These are phyloP conservation scores for Punica granatum DNA, from an alignment of 345 rosid genomes.

Conservation along the genomic window DNA sequence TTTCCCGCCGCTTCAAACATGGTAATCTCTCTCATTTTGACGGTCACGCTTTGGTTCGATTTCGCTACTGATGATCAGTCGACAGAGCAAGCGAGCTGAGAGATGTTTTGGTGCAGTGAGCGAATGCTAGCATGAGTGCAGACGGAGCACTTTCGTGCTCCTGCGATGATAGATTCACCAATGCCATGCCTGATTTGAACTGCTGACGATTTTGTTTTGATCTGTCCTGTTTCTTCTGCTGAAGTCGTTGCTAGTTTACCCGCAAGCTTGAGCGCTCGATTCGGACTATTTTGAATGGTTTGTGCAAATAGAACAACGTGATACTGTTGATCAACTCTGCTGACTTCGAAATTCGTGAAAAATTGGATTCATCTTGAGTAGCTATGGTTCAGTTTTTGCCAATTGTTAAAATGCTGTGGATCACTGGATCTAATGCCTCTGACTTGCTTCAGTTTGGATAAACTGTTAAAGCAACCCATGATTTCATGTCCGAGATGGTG, in stretches of 20 bases:
- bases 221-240: background rate
- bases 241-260: background rate
- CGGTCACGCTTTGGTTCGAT: constrained; percentile 4
- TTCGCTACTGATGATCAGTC: background rate
- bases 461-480: background rate
- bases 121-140: background rate
- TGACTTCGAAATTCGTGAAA: background rate
- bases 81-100: background rate
- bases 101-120: background rate
- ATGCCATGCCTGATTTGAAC: background rate
- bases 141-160: background rate
- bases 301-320: background rate
- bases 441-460: background rate
- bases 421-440: background rate
- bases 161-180: background rate
- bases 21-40: background rate
- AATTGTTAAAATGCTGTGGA: background rate
- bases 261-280: background rate
- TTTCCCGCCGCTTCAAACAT: constrained; percentile 5
- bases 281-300: background rate
- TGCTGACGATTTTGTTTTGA: background rate
- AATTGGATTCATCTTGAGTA: background rate
- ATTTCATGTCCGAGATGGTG: background rate
- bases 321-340: background rate
- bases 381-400: background rate